Evolutionary conservation across 805 yeast species (phyloP).

Genomic region (Sporopachydermia lactativora): DNA sequence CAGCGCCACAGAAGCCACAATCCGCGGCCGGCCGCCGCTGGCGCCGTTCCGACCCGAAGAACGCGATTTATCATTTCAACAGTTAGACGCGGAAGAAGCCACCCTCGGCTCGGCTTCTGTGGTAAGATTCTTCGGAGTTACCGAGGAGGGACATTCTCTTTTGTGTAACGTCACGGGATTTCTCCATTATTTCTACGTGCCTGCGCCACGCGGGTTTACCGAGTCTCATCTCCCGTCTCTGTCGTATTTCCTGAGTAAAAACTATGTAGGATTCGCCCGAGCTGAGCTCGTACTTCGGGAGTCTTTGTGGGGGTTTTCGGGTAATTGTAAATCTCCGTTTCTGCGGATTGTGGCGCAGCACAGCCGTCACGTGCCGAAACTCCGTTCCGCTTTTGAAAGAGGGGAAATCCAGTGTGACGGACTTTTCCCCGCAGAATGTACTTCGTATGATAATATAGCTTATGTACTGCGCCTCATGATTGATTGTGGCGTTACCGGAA

Average conservation of each 20-base stretch:
- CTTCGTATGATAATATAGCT: conserved; percentile 83
- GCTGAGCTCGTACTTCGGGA: conserved; percentile 61
- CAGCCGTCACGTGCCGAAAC: conserved; percentile 48
- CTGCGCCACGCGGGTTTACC: conserved; percentile 71
- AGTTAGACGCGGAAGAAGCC: conserved; percentile 88
- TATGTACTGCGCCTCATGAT: conserved; percentile 79
- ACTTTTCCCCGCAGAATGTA: conserved; percentile 41
- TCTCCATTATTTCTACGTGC: conserved; percentile 79
- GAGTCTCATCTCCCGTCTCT: conserved; percentile 37
- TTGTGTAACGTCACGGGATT: conserved; percentile 85
- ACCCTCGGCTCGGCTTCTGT: conserved; percentile 32
- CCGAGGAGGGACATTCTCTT: conserved; percentile 76
- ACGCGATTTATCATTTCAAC: conserved; percentile 63
- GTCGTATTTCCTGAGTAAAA: conserved; percentile 29
- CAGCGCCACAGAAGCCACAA: conserved; percentile 20
- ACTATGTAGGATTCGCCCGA: conserved; percentile 43
- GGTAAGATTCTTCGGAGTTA: conserved; percentile 86
- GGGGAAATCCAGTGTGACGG: conserved; percentile 59
- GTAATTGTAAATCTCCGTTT: conserved; percentile 65
- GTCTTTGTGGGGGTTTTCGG: conserved; percentile 88
- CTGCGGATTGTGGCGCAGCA: conserved; percentile 57
- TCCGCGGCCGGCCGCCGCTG: conserved; percentile 47
- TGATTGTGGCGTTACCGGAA: conserved; percentile 81
- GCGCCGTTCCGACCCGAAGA: conserved; percentile 30
- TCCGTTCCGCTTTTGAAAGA: conserved; percentile 73